Base-by-base conservation (phyloP, 1,139 yeast species). In the Blastobotrys apis region DNA sequence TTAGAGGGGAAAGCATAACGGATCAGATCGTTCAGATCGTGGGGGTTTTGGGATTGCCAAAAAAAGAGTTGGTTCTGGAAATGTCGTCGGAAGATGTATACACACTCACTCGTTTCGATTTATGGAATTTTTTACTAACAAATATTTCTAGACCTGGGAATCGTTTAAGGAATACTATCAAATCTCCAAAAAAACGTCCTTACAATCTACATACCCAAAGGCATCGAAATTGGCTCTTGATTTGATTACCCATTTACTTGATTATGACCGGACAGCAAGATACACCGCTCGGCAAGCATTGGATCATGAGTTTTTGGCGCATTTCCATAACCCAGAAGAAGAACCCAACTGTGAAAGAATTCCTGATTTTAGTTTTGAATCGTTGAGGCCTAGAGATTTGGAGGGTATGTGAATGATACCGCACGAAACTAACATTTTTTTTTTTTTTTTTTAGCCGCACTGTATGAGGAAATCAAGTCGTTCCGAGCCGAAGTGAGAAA, bases 301-400 rank as follows among this genome's bases (percentile, higher is more conserved):
- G 52, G 72, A 74, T 44, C 96, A 87, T 63, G 86, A 87, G 12
- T 90, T 84, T 60, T 72, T 92, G 48, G 72, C 79, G 37, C 78
- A 83, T 35, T 84, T 95, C 84, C 95, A 86, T 58, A 92, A 84
- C 57, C 86, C 88, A 2, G 77, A 75, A 41, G 95, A 86, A 59
- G 95, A 86, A 59, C 94, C 94, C 9, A 80, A 71, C 34, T 84
- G 94, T 60, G 75, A 75, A 41, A 70, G 74, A 4, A 80, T 80
- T 53, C 83, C 86, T 59, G 90, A 86, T 58, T 84, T 86, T 61
- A 71, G 81, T 5, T 87, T 87, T 61, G 97, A 88, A 67, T 26
- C 30, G 10, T 37, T 47, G n/a, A 39, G 36, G 25, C 38, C 37
- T 13, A 39, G 41, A 19, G 39, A 47, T 23, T 43, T 44, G 17